Evolutionary conservation across 192 early-diverging fungal species (phyloP), one percentile per base, ranked within the genome.

Genomic region (Podila verticillata): DNA sequence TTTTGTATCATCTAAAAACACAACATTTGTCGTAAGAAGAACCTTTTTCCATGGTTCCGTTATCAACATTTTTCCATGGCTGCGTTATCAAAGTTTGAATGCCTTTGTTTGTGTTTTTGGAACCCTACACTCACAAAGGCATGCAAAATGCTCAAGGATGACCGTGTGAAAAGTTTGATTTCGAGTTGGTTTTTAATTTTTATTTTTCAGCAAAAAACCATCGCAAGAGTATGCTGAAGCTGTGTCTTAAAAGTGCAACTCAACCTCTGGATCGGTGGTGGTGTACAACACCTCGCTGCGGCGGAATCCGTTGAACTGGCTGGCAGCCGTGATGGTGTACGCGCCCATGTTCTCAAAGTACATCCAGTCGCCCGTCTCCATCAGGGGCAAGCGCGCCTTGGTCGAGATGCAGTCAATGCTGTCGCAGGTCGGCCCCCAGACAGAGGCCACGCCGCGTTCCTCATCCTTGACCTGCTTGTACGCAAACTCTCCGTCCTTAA

Each of bases 371-470:
- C 97, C 98, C 57, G 96, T 87, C 56, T 94, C 87, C 81, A 99
- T 84, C 80, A 93, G 89, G 9, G 96, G 96, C 67, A 99, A 87
- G 51, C 57, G 59, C 7, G 85, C 75, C 39, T 89, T 83, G 29
- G 89, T 78, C 66, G 87, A 87, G 65, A 99, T 92, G 82, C 94
- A 96, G 87, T 99, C 98, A 68, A 98, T 97, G 24, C 96, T 97
- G 86, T 99, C 98, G 84, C 98, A 99, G 34, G 98, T 99, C 24
- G 96, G 98, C 20, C 97, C 97, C 96, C 96, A 99, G 51, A 97
- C 87, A 64, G 90, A 92, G 87, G 93, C 93, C 1, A 77, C 68
- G 73, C 86, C 92, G 60, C 78, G 84, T 0, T 57, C 60, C 36
- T 87, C 87, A 1, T 51, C 15, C 6, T 12, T 13, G 0, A 9